Conservation (phyloP, 139 green algal genomes). For the Astrephomene gubernaculifera region DNA sequence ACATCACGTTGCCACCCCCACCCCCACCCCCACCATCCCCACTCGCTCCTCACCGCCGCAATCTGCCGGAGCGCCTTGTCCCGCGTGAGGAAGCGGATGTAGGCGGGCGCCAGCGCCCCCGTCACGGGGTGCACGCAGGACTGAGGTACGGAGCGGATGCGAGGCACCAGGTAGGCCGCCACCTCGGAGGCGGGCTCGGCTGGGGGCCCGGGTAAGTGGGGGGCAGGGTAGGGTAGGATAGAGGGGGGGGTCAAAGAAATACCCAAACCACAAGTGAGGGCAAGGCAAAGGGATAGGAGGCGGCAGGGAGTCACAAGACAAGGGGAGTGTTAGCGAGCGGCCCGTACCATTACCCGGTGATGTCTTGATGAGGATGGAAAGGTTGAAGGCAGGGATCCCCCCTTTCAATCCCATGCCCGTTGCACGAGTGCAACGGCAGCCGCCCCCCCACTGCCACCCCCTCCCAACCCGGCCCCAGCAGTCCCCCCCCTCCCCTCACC, state of each 20-base stretch:
- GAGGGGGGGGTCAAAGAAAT: not conserved
- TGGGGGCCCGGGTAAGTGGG: conserved; percentile 11
- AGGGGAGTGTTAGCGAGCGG: no score
- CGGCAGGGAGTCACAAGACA: no score
- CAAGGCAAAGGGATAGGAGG: no score
- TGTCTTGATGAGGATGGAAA: no score
- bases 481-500: conserved; percentile 44
- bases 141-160: conserved; percentile 76
- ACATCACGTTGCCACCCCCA: no score
- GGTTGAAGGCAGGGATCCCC: no score
- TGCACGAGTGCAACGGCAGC: no score
- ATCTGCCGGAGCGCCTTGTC: conserved; percentile 91
- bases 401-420: no score
- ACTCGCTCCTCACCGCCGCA: conserved; percentile 51
- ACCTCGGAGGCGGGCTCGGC: conserved; percentile 80
- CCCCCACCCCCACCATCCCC: not conserved
- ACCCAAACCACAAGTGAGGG: no score
- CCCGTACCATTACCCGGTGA: no score
- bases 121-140: conserved; percentile 41
- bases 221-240: not conserved
- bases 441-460: no score
- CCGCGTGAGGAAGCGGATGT: conserved; percentile 88
- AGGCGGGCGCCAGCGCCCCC: conserved; percentile 59
- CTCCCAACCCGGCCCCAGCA: not conserved
- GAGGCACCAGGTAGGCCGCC: conserved; percentile 84